phyloP scores from a whole-genome alignment of 2,329 filamentous ascomycete species.

The Beauveria sp. region DNA sequence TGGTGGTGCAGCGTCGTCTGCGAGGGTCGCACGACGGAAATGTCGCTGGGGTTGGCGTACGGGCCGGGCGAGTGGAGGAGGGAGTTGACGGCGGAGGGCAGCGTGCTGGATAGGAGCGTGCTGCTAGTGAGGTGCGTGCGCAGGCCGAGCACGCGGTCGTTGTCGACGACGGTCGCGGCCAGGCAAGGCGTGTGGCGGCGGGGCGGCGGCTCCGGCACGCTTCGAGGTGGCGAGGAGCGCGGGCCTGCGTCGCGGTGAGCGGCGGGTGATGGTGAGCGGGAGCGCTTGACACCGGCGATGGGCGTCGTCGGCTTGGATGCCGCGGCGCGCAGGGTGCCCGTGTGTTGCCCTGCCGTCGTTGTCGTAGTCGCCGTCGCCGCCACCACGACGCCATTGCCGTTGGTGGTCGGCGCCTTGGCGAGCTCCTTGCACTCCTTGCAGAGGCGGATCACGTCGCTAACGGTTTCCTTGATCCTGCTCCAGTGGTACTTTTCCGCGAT shows the following conservation, averaged over 20 bases:
- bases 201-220: background rate
- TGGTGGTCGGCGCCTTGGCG: constrained; percentile 43
- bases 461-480: constrained; percentile 96
- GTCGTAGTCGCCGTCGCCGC: constrained; percentile 14
- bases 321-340: background rate
- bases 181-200: background rate
- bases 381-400: constrained; percentile 15
- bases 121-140: constrained; percentile 12
- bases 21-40: constrained; percentile 35
- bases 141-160: constrained; percentile 13
- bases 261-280: background rate
- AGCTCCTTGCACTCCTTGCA: constrained; percentile 84
- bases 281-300: constrained; percentile 14
- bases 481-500: constrained; percentile 95
- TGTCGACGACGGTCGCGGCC: constrained; percentile 1
- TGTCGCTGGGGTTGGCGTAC: constrained; percentile 42
- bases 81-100: background rate
- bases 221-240: background rate
- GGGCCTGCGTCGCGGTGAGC: background rate
- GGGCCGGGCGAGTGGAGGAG: constrained; percentile 23
- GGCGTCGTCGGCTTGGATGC: constrained; percentile 23
- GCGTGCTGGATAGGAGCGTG: constrained; percentile 4
- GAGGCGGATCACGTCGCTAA: constrained; percentile 87
- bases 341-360: background rate
- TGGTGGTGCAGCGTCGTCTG: constrained; percentile 26